These are phyloP conservation scores for Alternaria ventricosa DNA, from an alignment of 2,329 filamentous ascomycete genomes.

Conservation along the genomic window DNA sequence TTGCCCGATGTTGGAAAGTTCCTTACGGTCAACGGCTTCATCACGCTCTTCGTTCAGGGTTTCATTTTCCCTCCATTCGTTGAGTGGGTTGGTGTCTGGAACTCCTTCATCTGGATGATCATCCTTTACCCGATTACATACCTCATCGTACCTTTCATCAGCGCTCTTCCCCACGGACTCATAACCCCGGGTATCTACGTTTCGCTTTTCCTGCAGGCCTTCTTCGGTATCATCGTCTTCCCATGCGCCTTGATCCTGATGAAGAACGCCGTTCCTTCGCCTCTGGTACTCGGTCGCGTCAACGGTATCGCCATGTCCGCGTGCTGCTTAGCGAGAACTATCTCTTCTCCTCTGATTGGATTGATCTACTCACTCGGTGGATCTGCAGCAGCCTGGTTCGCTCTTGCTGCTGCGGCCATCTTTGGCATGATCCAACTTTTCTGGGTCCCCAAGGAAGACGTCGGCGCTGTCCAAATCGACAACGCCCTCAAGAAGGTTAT, in stretches of 20 bases:
- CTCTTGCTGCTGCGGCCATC: conserved; percentile 61
- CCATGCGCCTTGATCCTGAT: conserved; percentile 76
- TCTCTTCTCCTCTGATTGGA: conserved; percentile 71
- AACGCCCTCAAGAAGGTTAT: conserved; percentile 41
- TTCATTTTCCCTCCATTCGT: conserved; percentile 73
- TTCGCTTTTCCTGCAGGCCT: conserved; percentile 68
- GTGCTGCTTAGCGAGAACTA: conserved; percentile 70
- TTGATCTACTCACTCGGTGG: conserved; percentile 69
- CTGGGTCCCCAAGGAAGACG: conserved; percentile 60
- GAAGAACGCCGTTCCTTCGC: conserved; percentile 72
- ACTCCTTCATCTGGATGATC: conserved; percentile 69
- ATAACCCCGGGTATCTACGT: conserved; percentile 68
- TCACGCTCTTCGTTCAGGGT: conserved; percentile 76
- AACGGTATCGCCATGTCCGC: conserved; percentile 73
- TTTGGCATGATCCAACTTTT: conserved; percentile 63
- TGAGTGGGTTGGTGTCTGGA: conserved; percentile 70
- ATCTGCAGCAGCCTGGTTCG: conserved; percentile 68
- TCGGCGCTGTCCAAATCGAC: conserved; percentile 39
- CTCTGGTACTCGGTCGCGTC: conserved; percentile 69
- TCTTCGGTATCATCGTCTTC: conserved; percentile 71
- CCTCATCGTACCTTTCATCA: conserved; percentile 71
- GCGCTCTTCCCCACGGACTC: conserved; percentile 60
- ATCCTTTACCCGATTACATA: conserved; percentile 71
- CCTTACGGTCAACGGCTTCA: conserved; percentile 71
- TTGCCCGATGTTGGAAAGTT: conserved; percentile 71